Evolutionary conservation across 2,329 filamentous ascomycete genomes (phyloP).

Genomic region (Clarireedia homoeocarpa): DNA sequence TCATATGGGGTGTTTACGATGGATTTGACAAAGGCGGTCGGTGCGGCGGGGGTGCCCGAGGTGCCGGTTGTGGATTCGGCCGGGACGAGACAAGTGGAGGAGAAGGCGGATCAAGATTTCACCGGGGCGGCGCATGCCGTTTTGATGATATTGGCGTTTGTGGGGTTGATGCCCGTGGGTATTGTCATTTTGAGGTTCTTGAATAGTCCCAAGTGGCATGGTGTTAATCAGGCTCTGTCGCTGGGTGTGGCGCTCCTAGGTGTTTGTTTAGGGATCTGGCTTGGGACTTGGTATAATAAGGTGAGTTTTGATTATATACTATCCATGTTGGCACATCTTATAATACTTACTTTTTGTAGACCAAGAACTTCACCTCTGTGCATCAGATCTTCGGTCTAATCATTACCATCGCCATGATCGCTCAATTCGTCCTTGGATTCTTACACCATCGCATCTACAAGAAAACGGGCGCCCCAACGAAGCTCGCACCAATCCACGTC

Average conservation of each 20-base stretch:
- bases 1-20: slow-evolving; percentile 48
- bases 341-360: slow-evolving; percentile 31
- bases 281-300: slow-evolving; percentile 43
- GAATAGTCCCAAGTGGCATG: slow-evolving; percentile 47
- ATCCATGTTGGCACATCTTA: background rate
- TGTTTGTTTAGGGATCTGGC: slow-evolving; percentile 43
- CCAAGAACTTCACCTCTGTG: slow-evolving; percentile 41
- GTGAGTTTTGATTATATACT: slow-evolving; percentile 34
- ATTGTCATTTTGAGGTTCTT: slow-evolving; percentile 45
- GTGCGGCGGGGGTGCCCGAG: slow-evolving; percentile 35
- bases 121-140: slow-evolving; percentile 29
- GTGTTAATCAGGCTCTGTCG: slow-evolving; percentile 43
- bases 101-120: slow-evolving; percentile 24
- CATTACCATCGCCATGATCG: slow-evolving; percentile 42
- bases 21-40: slow-evolving; percentile 45
- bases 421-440: slow-evolving; percentile 46
- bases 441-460: slow-evolving; percentile 48
- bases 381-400: slow-evolving; percentile 55
- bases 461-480: slow-evolving; percentile 40
- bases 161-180: slow-evolving; percentile 49
- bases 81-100: slow-evolving; percentile 35
- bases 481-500: slow-evolving; percentile 45
- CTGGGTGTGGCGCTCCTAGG: slow-evolving; percentile 42
- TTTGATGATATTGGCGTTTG: slow-evolving; percentile 48
- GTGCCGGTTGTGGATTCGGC: slow-evolving; percentile 20